These are phyloP conservation scores for Cunninghamia lanceolata DNA, from an alignment of 75 land plant species.

Conservation along the genomic window DNA sequence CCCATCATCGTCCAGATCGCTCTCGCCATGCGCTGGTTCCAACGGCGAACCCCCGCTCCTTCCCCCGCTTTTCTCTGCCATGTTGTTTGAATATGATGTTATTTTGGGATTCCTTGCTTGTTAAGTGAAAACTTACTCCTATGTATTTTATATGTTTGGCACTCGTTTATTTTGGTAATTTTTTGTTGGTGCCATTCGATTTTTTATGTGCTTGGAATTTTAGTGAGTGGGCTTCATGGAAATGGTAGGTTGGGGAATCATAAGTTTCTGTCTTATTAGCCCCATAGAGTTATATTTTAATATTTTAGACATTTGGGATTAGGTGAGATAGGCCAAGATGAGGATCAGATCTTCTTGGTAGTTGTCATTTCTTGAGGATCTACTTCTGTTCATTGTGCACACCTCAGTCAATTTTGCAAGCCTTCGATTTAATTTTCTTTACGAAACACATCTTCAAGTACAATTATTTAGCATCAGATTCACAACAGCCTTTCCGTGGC, in stretches of 20 bases:
- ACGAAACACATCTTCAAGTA: background rate
- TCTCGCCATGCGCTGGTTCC: too few species aligned
- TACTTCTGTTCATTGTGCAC: background rate
- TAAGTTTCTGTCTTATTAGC: background rate
- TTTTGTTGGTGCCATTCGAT: background rate
- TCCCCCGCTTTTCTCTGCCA: too few species aligned
- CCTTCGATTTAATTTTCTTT: background rate
- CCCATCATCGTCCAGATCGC: too few species aligned
- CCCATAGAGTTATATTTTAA: background rate
- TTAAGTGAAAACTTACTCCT: too few species aligned
- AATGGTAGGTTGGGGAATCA: background rate
- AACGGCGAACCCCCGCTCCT: too few species aligned
- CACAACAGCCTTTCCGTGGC: background rate
- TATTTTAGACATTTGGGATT: too few species aligned
- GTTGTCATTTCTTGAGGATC: background rate
- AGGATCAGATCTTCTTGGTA: background rate
- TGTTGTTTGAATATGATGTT: too few species aligned
- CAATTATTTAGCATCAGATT: background rate
- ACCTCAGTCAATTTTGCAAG: background rate
- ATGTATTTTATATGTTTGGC: too few species aligned
- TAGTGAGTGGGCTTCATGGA: background rate
- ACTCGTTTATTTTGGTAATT: too few species aligned
- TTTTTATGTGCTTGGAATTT: background rate
- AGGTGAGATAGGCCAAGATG: background rate
- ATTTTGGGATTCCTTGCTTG: too few species aligned